Conservation (phyloP, 257 asterid genomes). For the Gentiana dahurica region DNA sequence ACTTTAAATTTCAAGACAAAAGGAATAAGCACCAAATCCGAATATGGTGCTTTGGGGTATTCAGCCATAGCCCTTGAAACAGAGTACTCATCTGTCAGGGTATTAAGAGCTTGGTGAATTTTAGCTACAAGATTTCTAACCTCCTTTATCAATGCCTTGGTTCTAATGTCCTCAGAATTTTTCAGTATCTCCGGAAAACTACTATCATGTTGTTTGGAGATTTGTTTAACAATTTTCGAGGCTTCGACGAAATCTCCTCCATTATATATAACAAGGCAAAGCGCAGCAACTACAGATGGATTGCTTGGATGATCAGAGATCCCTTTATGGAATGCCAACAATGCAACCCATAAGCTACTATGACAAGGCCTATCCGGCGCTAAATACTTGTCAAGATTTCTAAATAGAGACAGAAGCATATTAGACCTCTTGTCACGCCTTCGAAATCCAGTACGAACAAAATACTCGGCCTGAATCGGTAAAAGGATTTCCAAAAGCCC, state of each 20-base stretch:
- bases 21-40: conserved; percentile 65
- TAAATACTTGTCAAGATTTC: conserved; percentile 68
- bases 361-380: conserved; percentile 91
- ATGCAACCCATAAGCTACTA: conserved; percentile 70
- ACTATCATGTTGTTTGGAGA: conserved; percentile 37
- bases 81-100: conserved; percentile 50
- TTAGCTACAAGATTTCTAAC: conserved; percentile 48
- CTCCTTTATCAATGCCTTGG: conserved; percentile 26
- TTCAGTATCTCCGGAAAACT: conserved; percentile 44
- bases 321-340: conserved; percentile 80
- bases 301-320: conserved; percentile 59
- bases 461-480: conserved; percentile 86
- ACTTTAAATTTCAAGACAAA: conserved; percentile 37
- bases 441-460: conserved; percentile 50
- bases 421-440: conserved; percentile 74
- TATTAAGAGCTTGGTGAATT: conserved; percentile 37
- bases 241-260: conserved; percentile 84
- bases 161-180: conserved; percentile 29
- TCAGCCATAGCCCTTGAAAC: conserved; percentile 83
- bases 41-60: conserved; percentile 77
- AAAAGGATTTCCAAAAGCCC: conserved; percentile 70
- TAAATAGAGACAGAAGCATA: conserved; percentile 73
- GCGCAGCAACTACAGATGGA: conserved; percentile 65
- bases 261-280: conserved; percentile 67
- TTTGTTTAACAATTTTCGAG: conserved; percentile 42